Evolutionary conservation across 345 rosid genomes (phyloP).

Genomic region (Clausena lansium): DNA sequence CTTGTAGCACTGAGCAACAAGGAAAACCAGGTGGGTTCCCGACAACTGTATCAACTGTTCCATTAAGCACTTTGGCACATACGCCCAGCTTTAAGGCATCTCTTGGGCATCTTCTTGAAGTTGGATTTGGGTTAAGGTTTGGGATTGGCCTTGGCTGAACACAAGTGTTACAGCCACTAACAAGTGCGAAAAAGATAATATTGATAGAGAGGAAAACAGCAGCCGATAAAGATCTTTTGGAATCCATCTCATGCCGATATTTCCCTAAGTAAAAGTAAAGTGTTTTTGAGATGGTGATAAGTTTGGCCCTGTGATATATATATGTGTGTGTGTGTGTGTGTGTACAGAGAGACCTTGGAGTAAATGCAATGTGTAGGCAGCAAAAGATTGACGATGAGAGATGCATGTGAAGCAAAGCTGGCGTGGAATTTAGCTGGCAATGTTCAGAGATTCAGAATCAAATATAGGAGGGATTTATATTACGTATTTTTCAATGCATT

Average conservation of each 20-base stretch:
- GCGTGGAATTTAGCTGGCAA: not conserved
- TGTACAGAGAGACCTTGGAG: not conserved
- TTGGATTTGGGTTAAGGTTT: slow-evolving; percentile 35
- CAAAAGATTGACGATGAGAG: not conserved
- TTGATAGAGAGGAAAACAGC: slow-evolving; percentile 35
- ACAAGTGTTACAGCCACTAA: slow-evolving; percentile 51
- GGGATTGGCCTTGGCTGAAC: slow-evolving; percentile 42
- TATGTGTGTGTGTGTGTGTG: not conserved
- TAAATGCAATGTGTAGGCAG: not conserved
- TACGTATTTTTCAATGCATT: not conserved
- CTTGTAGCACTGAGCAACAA: slow-evolving; percentile 62
- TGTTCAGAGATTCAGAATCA: not conserved
- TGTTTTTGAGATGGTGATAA: not conserved
- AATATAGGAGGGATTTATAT: not conserved
- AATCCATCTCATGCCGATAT: slow-evolving; percentile 28
- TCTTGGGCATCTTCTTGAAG: slow-evolving; percentile 49
- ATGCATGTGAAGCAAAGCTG: slow-evolving; percentile 18
- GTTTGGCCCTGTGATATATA: not conserved
- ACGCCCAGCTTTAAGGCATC: slow-evolving; percentile 61
- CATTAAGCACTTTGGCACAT: slow-evolving; percentile 58
- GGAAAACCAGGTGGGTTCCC: slow-evolving; percentile 59
- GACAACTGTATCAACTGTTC: slow-evolving; percentile 41
- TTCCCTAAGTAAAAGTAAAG: not conserved
- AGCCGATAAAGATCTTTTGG: slow-evolving; percentile 26
- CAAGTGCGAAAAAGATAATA: slow-evolving; percentile 37